Evolutionary conservation across 495 filamentous ascomycete species (phyloP), one percentile per base, ranked within the genome.

Genomic region (Pseudoneurospora amorphoporcata): DNA sequence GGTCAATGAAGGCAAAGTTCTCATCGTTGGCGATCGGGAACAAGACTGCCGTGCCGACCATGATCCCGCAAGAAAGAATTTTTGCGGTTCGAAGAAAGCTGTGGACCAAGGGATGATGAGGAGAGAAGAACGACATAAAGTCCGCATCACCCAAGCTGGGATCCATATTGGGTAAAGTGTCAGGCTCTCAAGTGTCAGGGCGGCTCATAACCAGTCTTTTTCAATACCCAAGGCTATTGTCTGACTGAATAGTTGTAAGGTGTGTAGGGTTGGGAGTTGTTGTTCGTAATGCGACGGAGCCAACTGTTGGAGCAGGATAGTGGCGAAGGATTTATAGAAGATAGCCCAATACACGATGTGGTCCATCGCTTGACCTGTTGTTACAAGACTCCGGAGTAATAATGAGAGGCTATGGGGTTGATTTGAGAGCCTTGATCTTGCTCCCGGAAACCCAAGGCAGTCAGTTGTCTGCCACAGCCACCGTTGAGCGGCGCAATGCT

Each of bases 1-100:
- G 68, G 39, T 73, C 73, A 45, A 73, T 70, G 70, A 80, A 81
- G 58, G 78, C 75, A 2, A 70, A 42, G 39, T 74, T 70, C 70
- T 75, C 76, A 19, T 61, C 65, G 17, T 75, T 75, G 14, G 78
- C 73, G 5, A 76, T 74, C 16, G 80, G 76, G 70, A 79, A 77
- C 12, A 79, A 29, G 68, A 82, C 69, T n/a, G 79, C 81, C 8
- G 79, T 72, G 37, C 76, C 78, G 69, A 81, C 74, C 82, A 84
- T 83, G 39, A 75, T 29, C 3, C 79, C 81, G 32, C 72, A 74
- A 29, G 81, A 77, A 17, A 79, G 2, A 32, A 81, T 76, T 47
- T 78, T 82, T 71, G 47, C 39, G 40, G 69, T 42, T 72, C 42
- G 69, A 29, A 68, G 71, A n/a, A 53, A 12, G 0, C 10, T 53